Conservation (phyloP, 164 flowering plant genomes). For the Nelumbo lutea region DNA sequence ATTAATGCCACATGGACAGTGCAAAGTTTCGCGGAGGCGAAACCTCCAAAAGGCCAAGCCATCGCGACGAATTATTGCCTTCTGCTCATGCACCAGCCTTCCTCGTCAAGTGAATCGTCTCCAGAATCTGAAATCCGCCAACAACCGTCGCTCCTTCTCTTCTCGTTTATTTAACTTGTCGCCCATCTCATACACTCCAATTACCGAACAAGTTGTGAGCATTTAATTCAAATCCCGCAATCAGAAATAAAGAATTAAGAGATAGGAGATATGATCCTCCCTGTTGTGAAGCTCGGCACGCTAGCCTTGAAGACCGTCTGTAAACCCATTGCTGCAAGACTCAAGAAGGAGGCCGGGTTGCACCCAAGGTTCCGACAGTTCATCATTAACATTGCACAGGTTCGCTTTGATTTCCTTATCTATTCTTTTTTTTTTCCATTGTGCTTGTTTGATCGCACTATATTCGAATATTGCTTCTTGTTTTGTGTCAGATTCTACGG, state of each 20-base stretch:
- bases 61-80: background rate
- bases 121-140: background rate
- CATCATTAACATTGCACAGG: slow-evolving; percentile 78
- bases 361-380: slow-evolving; percentile 67
- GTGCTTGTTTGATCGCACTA: background rate
- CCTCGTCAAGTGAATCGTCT: slow-evolving; percentile 12
- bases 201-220: slow-evolving; percentile 1
- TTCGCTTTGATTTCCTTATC: slow-evolving; percentile 3
- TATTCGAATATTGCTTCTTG: background rate
- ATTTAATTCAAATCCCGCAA: background rate
- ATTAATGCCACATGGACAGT: too few relatives aligned
- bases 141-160: background rate
- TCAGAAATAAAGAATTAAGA: background rate
- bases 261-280: slow-evolving; percentile 53
- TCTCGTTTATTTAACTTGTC: background rate
- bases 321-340: slow-evolving; percentile 66
- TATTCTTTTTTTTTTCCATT: background rate
- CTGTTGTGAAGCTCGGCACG: slow-evolving; percentile 76
- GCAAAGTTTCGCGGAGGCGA: too few relatives aligned
- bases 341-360: slow-evolving; percentile 62
- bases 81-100: slow-evolving; percentile 5
- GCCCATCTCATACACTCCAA: background rate
- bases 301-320: slow-evolving; percentile 70
- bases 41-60: background rate
- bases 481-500: background rate